Conservation (phyloP, 768 basidiomycete genomes). For the Lactarius sp. region DNA sequence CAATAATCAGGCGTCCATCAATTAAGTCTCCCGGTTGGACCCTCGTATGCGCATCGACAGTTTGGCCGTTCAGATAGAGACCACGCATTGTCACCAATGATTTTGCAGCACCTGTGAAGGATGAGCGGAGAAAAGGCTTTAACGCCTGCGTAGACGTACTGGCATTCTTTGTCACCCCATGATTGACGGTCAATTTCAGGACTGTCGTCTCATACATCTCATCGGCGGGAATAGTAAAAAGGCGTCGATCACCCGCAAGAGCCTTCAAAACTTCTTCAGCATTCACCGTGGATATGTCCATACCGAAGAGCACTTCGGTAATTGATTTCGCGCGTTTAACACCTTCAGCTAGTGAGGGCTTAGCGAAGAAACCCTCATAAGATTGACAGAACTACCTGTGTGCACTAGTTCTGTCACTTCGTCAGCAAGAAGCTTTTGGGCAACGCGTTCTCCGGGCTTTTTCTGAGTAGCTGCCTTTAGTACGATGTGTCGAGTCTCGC, state of each 20-base stretch:
- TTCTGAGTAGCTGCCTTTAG: slow-evolving; percentile 26
- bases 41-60: slow-evolving; percentile 8
- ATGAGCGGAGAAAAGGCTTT: neutral
- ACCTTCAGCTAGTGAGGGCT: slow-evolving; percentile 34
- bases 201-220: slow-evolving; percentile 53
- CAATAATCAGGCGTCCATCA: slow-evolving; percentile 21
- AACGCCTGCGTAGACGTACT: slow-evolving; percentile 2
- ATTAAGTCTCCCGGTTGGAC: slow-evolving; percentile 18
- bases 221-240: slow-evolving; percentile 44
- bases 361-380: neutral
- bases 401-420: slow-evolving; percentile 60
- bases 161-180: slow-evolving; percentile 53
- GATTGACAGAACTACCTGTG: slow-evolving; percentile 37
- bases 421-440: slow-evolving; percentile 49
- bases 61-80: slow-evolving; percentile 23
- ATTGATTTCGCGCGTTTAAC: slow-evolving; percentile 41
- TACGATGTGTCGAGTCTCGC: neutral
- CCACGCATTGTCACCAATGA: slow-evolving; percentile 22
- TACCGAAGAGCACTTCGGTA: slow-evolving; percentile 43
- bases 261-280: slow-evolving; percentile 55
- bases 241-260: slow-evolving; percentile 59
- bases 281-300: slow-evolving; percentile 38
- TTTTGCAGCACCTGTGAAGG: slow-evolving; percentile 21
- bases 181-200: slow-evolving; percentile 53
- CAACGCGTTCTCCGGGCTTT: slow-evolving; percentile 39